Evolutionary conservation across 371 early-diverging fungal species (phyloP).

Genomic region (Funneliformis caledonium): DNA sequence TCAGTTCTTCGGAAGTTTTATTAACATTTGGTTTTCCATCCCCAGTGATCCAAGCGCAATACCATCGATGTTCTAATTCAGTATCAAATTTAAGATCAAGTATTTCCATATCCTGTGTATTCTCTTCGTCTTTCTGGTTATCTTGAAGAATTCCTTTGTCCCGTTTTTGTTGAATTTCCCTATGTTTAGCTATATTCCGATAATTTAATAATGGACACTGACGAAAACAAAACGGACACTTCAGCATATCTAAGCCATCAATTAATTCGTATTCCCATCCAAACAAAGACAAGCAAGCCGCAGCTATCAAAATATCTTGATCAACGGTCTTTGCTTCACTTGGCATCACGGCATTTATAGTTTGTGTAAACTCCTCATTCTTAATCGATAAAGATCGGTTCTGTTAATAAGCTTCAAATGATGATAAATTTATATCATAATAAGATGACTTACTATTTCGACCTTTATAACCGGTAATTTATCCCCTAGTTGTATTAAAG

Average conservation of each 20-base stretch:
- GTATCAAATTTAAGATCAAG: conserved; percentile 26
- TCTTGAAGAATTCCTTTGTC: background rate
- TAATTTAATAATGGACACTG: background rate
- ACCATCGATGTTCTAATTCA: conserved; percentile 28
- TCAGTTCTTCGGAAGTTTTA: conserved; percentile 3
- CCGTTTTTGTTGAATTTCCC: background rate
- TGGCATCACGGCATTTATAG: background rate
- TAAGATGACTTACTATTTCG: conserved; percentile 7
- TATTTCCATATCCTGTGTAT: background rate
- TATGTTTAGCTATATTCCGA: conserved; percentile 12
- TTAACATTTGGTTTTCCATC: background rate
- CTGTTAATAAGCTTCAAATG: background rate
- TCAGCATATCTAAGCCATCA: background rate
- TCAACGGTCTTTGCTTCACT: conserved; percentile 8
- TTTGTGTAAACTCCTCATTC: conserved; percentile 33
- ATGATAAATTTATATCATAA: background rate
- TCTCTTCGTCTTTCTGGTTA: background rate
- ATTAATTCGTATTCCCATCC: conserved; percentile 27
- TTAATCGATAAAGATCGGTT: background rate
- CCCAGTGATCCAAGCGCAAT: conserved; percentile 35
- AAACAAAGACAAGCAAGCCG: conserved; percentile 33
- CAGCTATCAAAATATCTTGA: background rate
- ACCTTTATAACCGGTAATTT: conserved; percentile 27
- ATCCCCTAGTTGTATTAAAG: conserved; percentile 16
- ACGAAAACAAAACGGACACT: conserved; percentile 24